Evolutionary conservation across 768 basidiomycete genomes (phyloP), one percentile per base, ranked within the genome.

Genomic region (Mycena albidolilacea): DNA sequence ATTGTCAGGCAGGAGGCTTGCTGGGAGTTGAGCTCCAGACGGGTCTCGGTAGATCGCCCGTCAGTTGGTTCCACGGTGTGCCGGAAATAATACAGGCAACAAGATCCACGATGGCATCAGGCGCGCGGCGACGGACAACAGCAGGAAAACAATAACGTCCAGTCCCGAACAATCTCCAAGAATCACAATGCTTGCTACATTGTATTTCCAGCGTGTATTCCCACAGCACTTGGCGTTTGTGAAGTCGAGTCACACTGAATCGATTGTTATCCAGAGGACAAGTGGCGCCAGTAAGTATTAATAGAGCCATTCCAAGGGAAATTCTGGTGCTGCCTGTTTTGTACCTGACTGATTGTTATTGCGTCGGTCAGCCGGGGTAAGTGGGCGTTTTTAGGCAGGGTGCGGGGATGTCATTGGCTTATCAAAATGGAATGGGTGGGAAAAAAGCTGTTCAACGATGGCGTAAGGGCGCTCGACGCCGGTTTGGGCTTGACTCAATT

Each of bases 391-490:
- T 71, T 69, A 71, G 71, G 23, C 60, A 65, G 64, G 67, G 7
- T 67, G 54, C 15, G 37, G 50, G 17, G 57, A 44, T 69, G 35
- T 67, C 71, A 75, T 75, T 72, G 67, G 71, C 19, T 46, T 9
- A 76, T 76, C 69, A 76, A 60, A 72, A 73, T 70, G 71, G 15
- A 71, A 30, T 60, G 75, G 71, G 69, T 70, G 71, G 75, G 66
- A 69, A 64, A 5, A 52, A 35, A 61, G 72, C 60, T 65, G 67
- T n/a, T 7, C 59, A 44, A 58, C 35, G 64, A 57, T 64, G 69
- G 66, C 62, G 23, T 63, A 67, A 70, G 50, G 73, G 73, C 69
- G 73, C 70, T 68, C 50, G 35, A 21, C 41, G 54, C 60, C 64
- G 11, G 54, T 64, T 63, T 37, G 41, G 71, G 71, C 44, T 72